Conservation (phyloP, 768 basidiomycete genomes). For the Tephrocybe sp. region DNA sequence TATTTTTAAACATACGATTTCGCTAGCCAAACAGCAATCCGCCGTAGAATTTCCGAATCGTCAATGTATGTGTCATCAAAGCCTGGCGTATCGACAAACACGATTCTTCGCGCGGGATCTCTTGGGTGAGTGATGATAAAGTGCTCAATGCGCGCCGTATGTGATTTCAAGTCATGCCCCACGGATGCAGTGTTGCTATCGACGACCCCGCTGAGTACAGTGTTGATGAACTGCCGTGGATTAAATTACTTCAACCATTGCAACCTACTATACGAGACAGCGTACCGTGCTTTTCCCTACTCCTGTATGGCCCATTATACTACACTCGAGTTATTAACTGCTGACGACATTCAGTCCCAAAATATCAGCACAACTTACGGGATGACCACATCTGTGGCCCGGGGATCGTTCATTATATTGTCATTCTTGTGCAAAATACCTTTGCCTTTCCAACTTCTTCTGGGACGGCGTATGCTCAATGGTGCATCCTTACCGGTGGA, state of each 20-base stretch:
- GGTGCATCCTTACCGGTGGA: background rate
- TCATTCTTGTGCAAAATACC: constrained; percentile 1
- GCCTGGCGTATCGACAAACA: constrained; percentile 23
- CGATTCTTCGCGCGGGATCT: constrained; percentile 1
- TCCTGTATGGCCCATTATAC: constrained; percentile 26
- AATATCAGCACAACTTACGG: too few relatives aligned
- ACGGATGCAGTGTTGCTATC: constrained; percentile 24
- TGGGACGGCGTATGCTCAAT: background rate
- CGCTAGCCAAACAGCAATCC: constrained; percentile 13
- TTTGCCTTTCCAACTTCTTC: constrained; percentile 7
- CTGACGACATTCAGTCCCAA: too few relatives aligned
- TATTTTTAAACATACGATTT: constrained; percentile 24
- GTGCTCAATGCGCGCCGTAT: constrained; percentile 29
- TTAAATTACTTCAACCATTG: background rate
- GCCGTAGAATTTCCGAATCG: constrained; percentile 20
- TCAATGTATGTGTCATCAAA: constrained; percentile 18
- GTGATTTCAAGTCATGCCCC: constrained; percentile 34
- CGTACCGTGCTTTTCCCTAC: constrained; percentile 22
- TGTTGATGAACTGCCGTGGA: constrained; percentile 38
- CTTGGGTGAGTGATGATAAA: constrained; percentile 14
- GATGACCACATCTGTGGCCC: constrained; percentile 5
- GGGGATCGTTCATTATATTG: constrained; percentile 6
- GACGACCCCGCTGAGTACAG: constrained; percentile 17
- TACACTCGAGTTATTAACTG: background rate
- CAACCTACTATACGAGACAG: background rate